Conservation (phyloP, 2,329 filamentous ascomycete species). For the Gremmenia infestans region DNA sequence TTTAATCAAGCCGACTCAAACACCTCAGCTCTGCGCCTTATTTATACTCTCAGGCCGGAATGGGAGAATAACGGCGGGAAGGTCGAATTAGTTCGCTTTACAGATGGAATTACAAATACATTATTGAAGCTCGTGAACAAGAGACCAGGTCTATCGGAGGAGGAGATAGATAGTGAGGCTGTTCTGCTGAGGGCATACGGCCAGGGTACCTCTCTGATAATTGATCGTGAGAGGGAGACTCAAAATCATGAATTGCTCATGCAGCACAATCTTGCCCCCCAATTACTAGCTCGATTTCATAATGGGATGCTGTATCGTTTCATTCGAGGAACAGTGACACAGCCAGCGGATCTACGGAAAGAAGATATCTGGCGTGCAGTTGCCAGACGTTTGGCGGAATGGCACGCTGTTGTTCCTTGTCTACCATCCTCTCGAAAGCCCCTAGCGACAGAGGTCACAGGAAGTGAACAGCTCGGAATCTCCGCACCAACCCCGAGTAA, state of each 20-base stretch:
- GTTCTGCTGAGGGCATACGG: constrained; percentile 91
- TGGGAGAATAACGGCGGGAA: constrained; percentile 72
- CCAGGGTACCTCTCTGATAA: constrained; percentile 87
- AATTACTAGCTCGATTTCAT: constrained; percentile 84
- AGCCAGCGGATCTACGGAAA: constrained; percentile 72
- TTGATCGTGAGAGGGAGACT: constrained; percentile 84
- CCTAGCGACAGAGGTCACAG: constrained; percentile 33
- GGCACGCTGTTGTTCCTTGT: constrained; percentile 74
- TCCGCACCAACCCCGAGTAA: constrained; percentile 27
- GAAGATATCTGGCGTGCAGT: constrained; percentile 77
- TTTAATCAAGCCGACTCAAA: constrained; percentile 77
- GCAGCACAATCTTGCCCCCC: constrained; percentile 74
- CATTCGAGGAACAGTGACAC: constrained; percentile 74
- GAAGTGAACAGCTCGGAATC: constrained; percentile 30
- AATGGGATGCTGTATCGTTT: constrained; percentile 96
- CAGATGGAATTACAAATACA: constrained; percentile 97
- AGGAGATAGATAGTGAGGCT: constrained; percentile 77
- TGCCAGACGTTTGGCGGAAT: constrained; percentile 79
- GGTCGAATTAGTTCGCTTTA: constrained; percentile 86
- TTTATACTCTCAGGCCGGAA: constrained; percentile 74
- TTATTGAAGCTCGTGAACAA: constrained; percentile 73
- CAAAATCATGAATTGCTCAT: constrained; percentile 83
- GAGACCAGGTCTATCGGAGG: constrained; percentile 62
- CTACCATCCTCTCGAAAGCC: constrained; percentile 35
- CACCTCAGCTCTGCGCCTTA: constrained; percentile 71